Evolutionary conservation across 371 early-diverging fungal species (phyloP).

Genomic region (Mucor velutinosus): DNA sequence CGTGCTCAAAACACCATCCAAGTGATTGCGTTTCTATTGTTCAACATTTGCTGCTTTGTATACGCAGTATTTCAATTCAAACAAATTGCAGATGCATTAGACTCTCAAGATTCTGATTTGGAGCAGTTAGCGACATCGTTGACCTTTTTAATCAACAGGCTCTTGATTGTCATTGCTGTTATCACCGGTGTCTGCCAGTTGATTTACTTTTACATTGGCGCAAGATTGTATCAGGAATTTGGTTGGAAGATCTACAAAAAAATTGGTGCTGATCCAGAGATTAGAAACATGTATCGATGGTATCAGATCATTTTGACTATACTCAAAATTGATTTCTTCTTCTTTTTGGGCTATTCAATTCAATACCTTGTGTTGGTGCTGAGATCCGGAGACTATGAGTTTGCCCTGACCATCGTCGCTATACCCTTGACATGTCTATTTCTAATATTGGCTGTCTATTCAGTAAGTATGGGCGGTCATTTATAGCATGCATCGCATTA

Average conservation of each 20-base stretch:
- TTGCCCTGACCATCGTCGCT: conserved; percentile 81
- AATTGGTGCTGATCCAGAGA: conserved; percentile 46
- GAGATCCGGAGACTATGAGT: conserved; percentile 70
- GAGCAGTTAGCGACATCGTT: conserved; percentile 9
- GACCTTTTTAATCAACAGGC: conserved; percentile 28
- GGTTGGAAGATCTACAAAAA: conserved; percentile 53
- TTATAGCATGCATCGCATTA: background rate
- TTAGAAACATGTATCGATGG: conserved; percentile 76
- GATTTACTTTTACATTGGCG: conserved; percentile 43
- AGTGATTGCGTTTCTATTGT: conserved; percentile 79
- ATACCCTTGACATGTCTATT: conserved; percentile 77
- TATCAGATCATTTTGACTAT: conserved; percentile 88
- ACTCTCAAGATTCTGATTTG: conserved; percentile 7
- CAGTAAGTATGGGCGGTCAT: conserved; percentile 43
- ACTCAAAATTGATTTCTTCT: conserved; percentile 88
- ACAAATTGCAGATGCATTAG: conserved; percentile 45
- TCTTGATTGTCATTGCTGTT: conserved; percentile 46
- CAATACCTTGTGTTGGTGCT: conserved; percentile 86
- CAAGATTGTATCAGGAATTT: conserved; percentile 79
- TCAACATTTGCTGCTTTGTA: conserved; percentile 77
- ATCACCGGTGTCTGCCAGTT: conserved; percentile 50
- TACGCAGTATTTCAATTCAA: conserved; percentile 78
- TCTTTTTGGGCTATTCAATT: conserved; percentile 85
- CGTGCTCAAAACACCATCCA: conserved; percentile 87
- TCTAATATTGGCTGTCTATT: conserved; percentile 77